These are phyloP conservation scores for Cryptosporidium tyzzeri DNA, from an alignment of 169 alveolate genomes.

Conservation along the genomic window DNA sequence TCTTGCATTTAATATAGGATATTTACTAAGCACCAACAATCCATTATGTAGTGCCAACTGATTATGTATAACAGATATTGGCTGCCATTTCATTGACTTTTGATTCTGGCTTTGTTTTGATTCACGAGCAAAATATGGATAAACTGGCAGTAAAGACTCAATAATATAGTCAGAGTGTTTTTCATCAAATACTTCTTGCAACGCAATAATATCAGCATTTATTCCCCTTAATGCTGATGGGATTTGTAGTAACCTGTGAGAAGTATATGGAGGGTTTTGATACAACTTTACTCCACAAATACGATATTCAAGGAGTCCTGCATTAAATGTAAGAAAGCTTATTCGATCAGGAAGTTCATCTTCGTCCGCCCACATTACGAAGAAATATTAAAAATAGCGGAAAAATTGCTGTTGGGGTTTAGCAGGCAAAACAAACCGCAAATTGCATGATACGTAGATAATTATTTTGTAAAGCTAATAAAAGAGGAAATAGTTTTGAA, in stretches of 20 bases:
- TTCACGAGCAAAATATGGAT: slow-evolving; percentile 86
- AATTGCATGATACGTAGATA: slow-evolving; percentile 58
- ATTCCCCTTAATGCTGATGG: slow-evolving; percentile 88
- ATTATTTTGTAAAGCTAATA: not conserved
- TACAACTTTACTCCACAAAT: slow-evolving; percentile 87
- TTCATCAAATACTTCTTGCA: slow-evolving; percentile 89
- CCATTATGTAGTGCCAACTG: slow-evolving; percentile 88
- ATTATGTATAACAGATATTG: slow-evolving; percentile 77
- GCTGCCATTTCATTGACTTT: slow-evolving; percentile 60
- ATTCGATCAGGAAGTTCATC: slow-evolving; percentile 79
- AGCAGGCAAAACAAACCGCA: slow-evolving; percentile 61
- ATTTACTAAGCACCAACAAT: slow-evolving; percentile 88
- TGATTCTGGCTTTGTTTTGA: slow-evolving; percentile 51
- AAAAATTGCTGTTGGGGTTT: not conserved
- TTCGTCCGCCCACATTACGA: slow-evolving; percentile 62
- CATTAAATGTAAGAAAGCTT: slow-evolving; percentile 87
- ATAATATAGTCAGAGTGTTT: slow-evolving; percentile 86
- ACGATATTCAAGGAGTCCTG: slow-evolving; percentile 89
- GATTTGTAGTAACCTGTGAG: slow-evolving; percentile 85
- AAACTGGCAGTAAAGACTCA: slow-evolving; percentile 81
- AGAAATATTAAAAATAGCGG: not conserved
- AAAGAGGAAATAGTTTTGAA: not conserved
- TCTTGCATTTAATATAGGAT: slow-evolving; percentile 86
- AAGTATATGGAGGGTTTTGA: slow-evolving; percentile 91
- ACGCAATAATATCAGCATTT: slow-evolving; percentile 89